These are phyloP conservation scores for Pittosporum tobira DNA, from an alignment of 129 eudicot genomes.

Conservation along the genomic window DNA sequence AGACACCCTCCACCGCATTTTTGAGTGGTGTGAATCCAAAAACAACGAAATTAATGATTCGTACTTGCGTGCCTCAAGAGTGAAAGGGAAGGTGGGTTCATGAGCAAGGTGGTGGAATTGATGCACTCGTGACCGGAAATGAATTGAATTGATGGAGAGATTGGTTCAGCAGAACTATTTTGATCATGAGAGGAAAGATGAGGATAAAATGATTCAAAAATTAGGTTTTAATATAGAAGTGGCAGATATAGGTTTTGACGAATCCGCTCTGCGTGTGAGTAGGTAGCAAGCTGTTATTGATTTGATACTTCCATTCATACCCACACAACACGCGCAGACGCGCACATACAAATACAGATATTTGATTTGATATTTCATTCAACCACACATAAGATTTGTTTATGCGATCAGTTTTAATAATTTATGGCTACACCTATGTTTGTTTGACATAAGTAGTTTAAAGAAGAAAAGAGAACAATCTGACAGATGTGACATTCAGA, in stretches of 20 bases:
- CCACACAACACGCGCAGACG: no score
- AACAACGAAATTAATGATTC: slow-evolving; percentile 3
- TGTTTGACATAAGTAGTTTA: no score
- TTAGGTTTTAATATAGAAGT: slow-evolving; percentile 45
- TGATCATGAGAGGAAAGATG: slow-evolving; percentile 76
- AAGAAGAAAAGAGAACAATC: no score
- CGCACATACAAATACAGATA: no score
- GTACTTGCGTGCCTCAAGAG: background rate
- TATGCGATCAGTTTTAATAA: no score
- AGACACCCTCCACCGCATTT: slow-evolving; percentile 76
- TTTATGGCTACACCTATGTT: no score
- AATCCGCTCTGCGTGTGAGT: no score
- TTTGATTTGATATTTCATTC: no score
- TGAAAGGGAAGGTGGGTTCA: slow-evolving; percentile 17
- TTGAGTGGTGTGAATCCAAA: slow-evolving; percentile 86
- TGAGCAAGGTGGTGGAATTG: slow-evolving; percentile 47
- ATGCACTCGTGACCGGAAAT: slow-evolving; percentile 96
- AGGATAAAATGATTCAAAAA: slow-evolving; percentile 50
- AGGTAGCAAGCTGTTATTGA: no score
- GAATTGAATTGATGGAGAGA: slow-evolving; percentile 94
- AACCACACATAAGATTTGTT: no score
- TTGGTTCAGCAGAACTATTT: slow-evolving; percentile 83
- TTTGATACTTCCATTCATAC: no score
- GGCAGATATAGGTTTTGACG: slow-evolving; percentile 42
- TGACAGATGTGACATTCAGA: no score